A percentile compares a stretch with the other conserved stretches of the same genome.
Evolutionary conservation across 1,284 basidiomycete species (phyloP).

Genomic region (Melampsora americana): DNA sequence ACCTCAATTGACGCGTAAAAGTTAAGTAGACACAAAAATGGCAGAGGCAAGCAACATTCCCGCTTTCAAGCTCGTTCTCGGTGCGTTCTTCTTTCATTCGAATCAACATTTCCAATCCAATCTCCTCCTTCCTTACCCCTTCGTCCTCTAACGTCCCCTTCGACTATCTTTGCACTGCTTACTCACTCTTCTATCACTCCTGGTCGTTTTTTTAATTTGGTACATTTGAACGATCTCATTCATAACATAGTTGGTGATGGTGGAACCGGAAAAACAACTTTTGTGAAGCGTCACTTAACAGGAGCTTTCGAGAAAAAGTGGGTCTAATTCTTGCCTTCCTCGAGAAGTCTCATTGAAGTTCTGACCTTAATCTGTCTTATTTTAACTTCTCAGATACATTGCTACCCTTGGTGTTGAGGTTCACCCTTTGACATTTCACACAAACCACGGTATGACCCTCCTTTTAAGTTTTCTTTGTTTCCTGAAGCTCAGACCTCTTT

Average conservation of each 20-base stretch:
- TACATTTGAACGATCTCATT: no score
- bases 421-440: constrained; percentile 88
- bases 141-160: not conserved
- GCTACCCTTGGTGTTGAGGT: constrained; percentile 99
- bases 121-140: not conserved
- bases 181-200: not conserved
- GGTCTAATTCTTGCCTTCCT: not conserved
- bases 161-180: not conserved
- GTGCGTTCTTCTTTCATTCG: not conserved
- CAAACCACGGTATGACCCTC: constrained; percentile 61
- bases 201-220: not conserved
- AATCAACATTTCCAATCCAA: not conserved
- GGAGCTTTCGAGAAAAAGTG: constrained; percentile 99
- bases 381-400: constrained; percentile 53
- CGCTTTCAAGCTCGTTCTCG: constrained; percentile 7
- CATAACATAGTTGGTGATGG: constrained; percentile 53
- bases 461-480: not conserved
- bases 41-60: not conserved
- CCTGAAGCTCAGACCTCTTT: not conserved
- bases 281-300: constrained; percentile 71
- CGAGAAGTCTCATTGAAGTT: not conserved
- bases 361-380: constrained; percentile 3
- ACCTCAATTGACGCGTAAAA: no score
- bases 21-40: no score
- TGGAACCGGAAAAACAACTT: constrained; percentile 56